phyloP scores from a whole-genome alignment of 2,329 filamentous ascomycete species.

The Fusarium nelsonii region DNA sequence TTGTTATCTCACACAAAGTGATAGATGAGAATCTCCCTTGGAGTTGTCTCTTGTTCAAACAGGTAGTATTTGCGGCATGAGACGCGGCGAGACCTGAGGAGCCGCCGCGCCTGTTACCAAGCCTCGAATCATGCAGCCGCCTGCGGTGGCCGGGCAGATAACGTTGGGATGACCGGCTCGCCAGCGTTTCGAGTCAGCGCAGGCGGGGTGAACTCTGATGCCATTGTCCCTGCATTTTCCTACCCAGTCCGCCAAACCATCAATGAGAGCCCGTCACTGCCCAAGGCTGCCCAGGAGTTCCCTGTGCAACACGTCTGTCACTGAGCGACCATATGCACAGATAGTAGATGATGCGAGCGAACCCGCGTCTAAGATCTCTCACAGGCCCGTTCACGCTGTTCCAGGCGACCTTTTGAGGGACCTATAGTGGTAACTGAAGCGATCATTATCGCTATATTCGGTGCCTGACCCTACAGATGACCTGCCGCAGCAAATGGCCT shows the following conservation, averaged over 20 bases:
- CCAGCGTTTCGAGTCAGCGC: conserved; percentile 12
- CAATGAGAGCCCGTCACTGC: conserved; percentile 27
- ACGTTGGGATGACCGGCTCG: not conserved
- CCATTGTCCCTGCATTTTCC: conserved; percentile 30
- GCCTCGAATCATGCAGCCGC: conserved; percentile 30
- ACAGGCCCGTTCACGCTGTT: conserved; percentile 39
- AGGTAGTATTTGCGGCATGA: conserved; percentile 28
- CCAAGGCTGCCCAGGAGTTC: conserved; percentile 38
- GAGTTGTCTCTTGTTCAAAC: conserved; percentile 23
- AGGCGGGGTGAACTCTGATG: conserved; percentile 36
- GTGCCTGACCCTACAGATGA: conserved; percentile 22
- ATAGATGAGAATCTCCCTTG: conserved; percentile 34
- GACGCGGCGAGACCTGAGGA: conserved; percentile 37
- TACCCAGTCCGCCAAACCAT: conserved; percentile 18
- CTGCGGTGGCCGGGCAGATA: conserved; percentile 11
- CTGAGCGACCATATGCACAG: conserved; percentile 41
- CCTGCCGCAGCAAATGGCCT: conserved; percentile 16
- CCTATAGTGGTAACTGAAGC: conserved; percentile 35
- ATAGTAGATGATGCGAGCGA: conserved; percentile 38
- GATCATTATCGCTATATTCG: conserved; percentile 21
- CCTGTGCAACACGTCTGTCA: conserved; percentile 42
- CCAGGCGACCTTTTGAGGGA: conserved; percentile 23
- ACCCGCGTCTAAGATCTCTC: conserved; percentile 31
- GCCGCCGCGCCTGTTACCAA: conserved; percentile 23
- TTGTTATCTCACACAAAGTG: conserved; percentile 18